A percentile compares a stretch with the other conserved stretches of the same genome.
Evolutionary conservation across 306 rosid species (phyloP).

Genomic region (Cucumis hystrix): DNA sequence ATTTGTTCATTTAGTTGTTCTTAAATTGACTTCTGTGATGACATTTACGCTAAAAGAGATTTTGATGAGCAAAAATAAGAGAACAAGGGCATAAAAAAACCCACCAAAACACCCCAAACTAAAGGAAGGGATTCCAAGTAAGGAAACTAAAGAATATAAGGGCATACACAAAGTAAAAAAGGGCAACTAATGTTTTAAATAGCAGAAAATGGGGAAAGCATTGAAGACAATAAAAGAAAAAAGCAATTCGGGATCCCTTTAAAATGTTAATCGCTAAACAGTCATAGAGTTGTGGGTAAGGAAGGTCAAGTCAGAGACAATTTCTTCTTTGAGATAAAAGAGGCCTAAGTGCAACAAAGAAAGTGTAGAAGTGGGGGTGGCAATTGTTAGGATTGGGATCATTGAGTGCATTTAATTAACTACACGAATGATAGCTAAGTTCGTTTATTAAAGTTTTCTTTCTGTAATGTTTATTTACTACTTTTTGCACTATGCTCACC

Average conservation of each 20-base stretch:
- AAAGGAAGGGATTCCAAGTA: too few species aligned
- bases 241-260: background rate
- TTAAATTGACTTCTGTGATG: background rate
- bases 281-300: background rate
- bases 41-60: background rate
- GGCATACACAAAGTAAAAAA: too few species aligned
- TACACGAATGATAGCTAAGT: background rate
- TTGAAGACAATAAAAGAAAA: background rate
- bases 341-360: background rate
- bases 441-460: background rate
- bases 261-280: background rate
- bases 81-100: too few species aligned
- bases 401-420: too few species aligned
- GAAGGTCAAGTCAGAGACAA: background rate
- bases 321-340: background rate
- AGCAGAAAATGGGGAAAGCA: background rate
- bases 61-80: background rate
- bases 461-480: slow-evolving; percentile 6
- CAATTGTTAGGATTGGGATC: too few species aligned
- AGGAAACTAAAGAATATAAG: too few species aligned
- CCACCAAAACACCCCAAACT: too few species aligned
- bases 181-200: background rate
- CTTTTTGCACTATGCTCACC: background rate
- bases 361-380: background rate
- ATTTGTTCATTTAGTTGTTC: background rate